Conservation (phyloP, 495 filamentous ascomycete species). For the Aeminium ludgeri region DNA sequence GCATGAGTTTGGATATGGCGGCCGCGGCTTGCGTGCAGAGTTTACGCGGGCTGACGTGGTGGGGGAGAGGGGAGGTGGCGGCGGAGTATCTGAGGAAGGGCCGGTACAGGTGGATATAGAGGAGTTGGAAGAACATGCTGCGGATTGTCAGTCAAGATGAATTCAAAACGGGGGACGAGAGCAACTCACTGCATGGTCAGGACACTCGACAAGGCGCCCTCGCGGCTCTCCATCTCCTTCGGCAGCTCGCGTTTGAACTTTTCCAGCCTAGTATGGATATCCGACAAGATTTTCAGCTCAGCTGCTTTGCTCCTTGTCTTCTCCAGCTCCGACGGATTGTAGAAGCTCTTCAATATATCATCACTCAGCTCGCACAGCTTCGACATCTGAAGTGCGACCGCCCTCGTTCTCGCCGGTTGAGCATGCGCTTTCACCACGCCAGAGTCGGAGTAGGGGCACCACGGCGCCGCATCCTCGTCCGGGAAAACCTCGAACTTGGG, state of each 20-base stretch:
- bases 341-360: constrained; percentile 79
- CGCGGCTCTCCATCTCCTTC: constrained; percentile 72
- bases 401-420: constrained; percentile 70
- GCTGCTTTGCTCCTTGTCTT: constrained; percentile 46
- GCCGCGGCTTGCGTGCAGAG: constrained; percentile 78
- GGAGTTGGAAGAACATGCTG: constrained; percentile 93
- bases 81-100: constrained; percentile 87
- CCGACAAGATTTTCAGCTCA: constrained; percentile 86
- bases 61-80: constrained; percentile 60
- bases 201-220: constrained; percentile 73
- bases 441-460: constrained; percentile 78
- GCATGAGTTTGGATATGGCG: constrained; percentile 76
- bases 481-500: constrained; percentile 88
- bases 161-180: neutral
- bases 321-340: constrained; percentile 54
- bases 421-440: constrained; percentile 50
- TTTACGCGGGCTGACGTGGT: constrained; percentile 78
- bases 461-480: constrained; percentile 63
- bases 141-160: constrained; percentile 20
- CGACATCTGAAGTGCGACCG: constrained; percentile 67
- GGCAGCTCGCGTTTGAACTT: constrained; percentile 80
- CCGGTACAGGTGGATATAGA: constrained; percentile 92
- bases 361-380: constrained; percentile 82
- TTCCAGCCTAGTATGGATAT: constrained; percentile 78
- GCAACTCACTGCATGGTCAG: constrained; percentile 86